These are phyloP conservation scores for Podosphaera fusca DNA, from an alignment of 2,329 filamentous ascomycete genomes.

Conservation along the genomic window DNA sequence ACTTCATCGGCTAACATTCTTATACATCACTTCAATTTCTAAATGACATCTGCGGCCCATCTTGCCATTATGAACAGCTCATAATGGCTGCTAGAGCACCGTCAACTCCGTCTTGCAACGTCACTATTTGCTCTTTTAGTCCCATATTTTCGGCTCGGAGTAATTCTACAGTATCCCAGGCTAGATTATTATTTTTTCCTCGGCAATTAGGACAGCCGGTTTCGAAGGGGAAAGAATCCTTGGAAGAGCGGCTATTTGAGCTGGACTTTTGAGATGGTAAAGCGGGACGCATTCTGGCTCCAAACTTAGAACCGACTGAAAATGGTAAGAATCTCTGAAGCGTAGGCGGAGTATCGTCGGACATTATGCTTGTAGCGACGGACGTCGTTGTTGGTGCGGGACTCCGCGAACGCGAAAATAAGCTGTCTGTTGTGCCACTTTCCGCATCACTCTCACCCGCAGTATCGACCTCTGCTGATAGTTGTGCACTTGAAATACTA, in stretches of 20 bases:
- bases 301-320: background rate
- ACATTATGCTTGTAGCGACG: background rate
- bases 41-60: background rate
- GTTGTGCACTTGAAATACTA: background rate
- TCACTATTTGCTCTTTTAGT: conserved; percentile 33
- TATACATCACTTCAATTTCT: too few relatives aligned
- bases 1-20: too few relatives aligned
- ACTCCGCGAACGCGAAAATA: conserved; percentile 37
- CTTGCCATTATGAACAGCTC: background rate
- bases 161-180: conserved; percentile 41
- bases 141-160: conserved; percentile 38
- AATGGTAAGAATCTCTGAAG: background rate
- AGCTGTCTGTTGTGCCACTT: conserved; percentile 24
- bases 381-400: conserved; percentile 22
- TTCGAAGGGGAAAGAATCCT: conserved; percentile 2
- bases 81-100: conserved; percentile 24
- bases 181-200: conserved; percentile 33
- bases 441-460: conserved; percentile 29
- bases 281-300: too few relatives aligned
- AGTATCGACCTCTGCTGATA: background rate
- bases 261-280: background rate
- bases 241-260: background rate
- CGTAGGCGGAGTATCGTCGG: background rate
- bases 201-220: conserved; percentile 30
- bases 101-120: conserved; percentile 36